phyloP scores from a whole-genome alignment of 2,329 filamentous ascomycete genomes.

The Knufia fluminis region DNA sequence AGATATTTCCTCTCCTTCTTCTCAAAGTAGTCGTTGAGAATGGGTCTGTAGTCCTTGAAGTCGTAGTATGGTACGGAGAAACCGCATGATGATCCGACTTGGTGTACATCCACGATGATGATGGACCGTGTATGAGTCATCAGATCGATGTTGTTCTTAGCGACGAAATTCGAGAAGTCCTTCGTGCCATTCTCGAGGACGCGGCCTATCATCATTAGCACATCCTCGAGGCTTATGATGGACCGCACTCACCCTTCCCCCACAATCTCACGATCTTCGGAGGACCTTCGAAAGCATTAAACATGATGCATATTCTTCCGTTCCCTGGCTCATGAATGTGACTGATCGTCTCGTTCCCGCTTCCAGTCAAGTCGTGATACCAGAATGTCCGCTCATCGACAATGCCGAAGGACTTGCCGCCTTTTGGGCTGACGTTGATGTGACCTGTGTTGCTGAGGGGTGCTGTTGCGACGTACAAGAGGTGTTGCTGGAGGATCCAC shows the following conservation, averaged over 20 bases:
- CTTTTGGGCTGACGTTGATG: slow-evolving; percentile 70
- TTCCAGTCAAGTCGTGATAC: slow-evolving; percentile 46
- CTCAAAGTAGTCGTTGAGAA: slow-evolving; percentile 21
- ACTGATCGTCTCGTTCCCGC: slow-evolving; percentile 65
- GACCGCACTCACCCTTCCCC: slow-evolving; percentile 17
- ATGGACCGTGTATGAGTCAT: slow-evolving; percentile 48
- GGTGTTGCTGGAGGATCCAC: slow-evolving; percentile 58
- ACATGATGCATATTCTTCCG: slow-evolving; percentile 64
- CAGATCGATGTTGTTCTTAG: slow-evolving; percentile 36
- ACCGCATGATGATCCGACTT: slow-evolving; percentile 59
- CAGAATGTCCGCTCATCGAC: slow-evolving; percentile 21
- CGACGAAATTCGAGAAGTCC: slow-evolving; percentile 38
- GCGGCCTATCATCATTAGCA: slow-evolving; percentile 34
- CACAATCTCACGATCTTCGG: slow-evolving; percentile 51
- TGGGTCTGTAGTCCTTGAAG: slow-evolving; percentile 17
- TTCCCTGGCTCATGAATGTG: slow-evolving; percentile 61
- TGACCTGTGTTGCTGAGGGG: slow-evolving; percentile 54
- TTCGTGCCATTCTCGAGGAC: slow-evolving; percentile 53
- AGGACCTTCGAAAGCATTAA: slow-evolving; percentile 53
- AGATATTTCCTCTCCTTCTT: slow-evolving; percentile 15
- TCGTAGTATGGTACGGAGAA: slow-evolving; percentile 43
- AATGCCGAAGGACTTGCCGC: slow-evolving; percentile 40
- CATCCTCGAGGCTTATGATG: background rate
- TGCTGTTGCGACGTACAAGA: slow-evolving; percentile 69
- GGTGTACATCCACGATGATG: slow-evolving; percentile 52